Conservation (phyloP, 2,329 filamentous ascomycete genomes). For the Cladorrhinum sp. region DNA sequence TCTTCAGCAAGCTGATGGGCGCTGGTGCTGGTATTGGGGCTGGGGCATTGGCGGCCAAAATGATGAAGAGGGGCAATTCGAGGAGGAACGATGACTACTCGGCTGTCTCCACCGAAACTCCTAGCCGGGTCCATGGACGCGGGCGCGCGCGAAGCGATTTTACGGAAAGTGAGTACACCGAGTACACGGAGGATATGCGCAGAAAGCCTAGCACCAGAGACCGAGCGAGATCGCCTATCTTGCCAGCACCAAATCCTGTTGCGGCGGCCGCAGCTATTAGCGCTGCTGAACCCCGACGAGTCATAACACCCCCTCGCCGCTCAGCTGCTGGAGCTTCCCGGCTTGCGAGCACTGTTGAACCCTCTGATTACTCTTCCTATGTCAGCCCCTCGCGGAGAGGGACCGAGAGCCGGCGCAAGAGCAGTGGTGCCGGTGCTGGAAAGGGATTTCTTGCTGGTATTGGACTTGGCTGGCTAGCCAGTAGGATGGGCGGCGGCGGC, state of each 20-base stretch:
- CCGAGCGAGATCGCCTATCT: constrained; percentile 38
- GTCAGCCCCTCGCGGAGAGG: constrained; percentile 61
- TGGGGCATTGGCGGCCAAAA: constrained; percentile 57
- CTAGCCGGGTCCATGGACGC: constrained; percentile 45
- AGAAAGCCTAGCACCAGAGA: constrained; percentile 28
- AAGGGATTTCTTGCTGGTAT: constrained; percentile 60
- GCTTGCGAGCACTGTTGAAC: constrained; percentile 43
- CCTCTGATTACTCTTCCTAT: constrained; percentile 59
- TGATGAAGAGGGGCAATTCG: constrained; percentile 51
- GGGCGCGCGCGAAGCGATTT: constrained; percentile 37
- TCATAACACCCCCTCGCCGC: constrained; percentile 44
- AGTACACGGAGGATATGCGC: constrained; percentile 31
- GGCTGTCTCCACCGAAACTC: constrained; percentile 60
- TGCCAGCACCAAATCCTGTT: constrained; percentile 47
- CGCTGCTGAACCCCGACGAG: constrained; percentile 43
- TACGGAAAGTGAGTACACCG: constrained; percentile 50
- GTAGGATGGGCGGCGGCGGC: constrained; percentile 53
- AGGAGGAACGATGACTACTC: constrained; percentile 55
- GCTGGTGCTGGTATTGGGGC: constrained; percentile 62
- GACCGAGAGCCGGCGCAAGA: constrained; percentile 40
- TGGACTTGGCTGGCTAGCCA: constrained; percentile 64
- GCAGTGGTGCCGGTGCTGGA: constrained; percentile 45
- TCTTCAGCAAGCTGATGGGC: constrained; percentile 59
- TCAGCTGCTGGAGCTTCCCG: constrained; percentile 44
- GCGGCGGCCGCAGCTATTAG: constrained; percentile 46